Evolutionary conservation across 352 stramenopile genomes (phyloP).

Genomic region (Blastocystis sp.): DNA sequence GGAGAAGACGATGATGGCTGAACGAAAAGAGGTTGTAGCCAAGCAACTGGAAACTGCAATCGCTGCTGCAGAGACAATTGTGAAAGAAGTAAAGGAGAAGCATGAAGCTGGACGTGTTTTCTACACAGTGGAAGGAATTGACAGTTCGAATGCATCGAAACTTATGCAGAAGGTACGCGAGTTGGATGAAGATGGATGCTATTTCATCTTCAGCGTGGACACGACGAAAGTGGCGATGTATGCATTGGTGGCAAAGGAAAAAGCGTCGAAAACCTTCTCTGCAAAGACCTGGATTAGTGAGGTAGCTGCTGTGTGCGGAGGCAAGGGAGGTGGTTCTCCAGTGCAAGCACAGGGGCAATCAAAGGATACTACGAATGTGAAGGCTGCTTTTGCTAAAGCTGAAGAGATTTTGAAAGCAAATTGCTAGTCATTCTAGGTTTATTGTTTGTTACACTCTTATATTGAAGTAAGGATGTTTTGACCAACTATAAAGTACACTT

Average conservation of each 20-base stretch:
- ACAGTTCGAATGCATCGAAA: slow-evolving; percentile 79
- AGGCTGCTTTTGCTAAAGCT: slow-evolving; percentile 33
- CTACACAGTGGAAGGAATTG: slow-evolving; percentile 82
- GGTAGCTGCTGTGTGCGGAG: slow-evolving; percentile 81
- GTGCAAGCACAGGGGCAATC: slow-evolving; percentile 56
- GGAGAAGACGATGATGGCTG: slow-evolving; percentile 75
- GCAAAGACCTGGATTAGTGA: slow-evolving; percentile 86
- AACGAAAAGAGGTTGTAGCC: slow-evolving; percentile 71
- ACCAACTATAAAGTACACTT: too few relatives aligned
- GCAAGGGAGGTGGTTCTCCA: slow-evolving; percentile 80
- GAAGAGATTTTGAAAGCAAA: slow-evolving; percentile 53
- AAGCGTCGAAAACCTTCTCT: slow-evolving; percentile 73
- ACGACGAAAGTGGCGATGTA: slow-evolving; percentile 86
- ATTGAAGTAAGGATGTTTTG: too few relatives aligned
- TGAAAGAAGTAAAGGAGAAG: slow-evolving; percentile 67
- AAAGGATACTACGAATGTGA: slow-evolving; percentile 41
- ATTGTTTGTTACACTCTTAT: not conserved
- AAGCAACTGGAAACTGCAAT: slow-evolving; percentile 68
- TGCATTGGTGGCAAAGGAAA: slow-evolving; percentile 78
- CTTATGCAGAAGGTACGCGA: slow-evolving; percentile 87
- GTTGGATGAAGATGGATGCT: slow-evolving; percentile 76
- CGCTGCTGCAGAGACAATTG: slow-evolving; percentile 66
- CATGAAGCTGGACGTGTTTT: slow-evolving; percentile 67
- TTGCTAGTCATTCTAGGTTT: not conserved
- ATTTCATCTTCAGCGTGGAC: slow-evolving; percentile 79